These are phyloP conservation scores for Saccharomycopsis phalli DNA, from an alignment of 1,139 yeast genomes.

Conservation along the genomic window DNA sequence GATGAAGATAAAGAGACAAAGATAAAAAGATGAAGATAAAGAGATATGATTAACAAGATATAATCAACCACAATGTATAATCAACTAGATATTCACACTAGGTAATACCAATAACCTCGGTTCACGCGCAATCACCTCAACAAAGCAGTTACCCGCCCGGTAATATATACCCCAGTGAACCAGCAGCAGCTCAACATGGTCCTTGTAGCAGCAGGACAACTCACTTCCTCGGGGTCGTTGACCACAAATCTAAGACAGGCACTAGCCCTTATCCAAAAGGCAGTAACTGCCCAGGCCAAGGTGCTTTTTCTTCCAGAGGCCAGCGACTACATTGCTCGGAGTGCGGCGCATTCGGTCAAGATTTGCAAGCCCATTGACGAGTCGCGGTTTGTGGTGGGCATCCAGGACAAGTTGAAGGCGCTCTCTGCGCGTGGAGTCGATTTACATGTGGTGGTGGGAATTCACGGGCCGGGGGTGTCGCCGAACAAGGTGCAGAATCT, in stretches of 20 bases:
- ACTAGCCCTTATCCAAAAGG: conserved; percentile 48
- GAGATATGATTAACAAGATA: no score
- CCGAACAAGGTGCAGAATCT: conserved; percentile 53
- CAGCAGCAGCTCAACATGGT: conserved; percentile 38
- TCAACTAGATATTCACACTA: no score
- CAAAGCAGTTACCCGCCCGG: no score
- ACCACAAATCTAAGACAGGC: conserved; percentile 51
- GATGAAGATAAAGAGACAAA: no score
- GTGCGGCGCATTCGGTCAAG: conserved; percentile 53
- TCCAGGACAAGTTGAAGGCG: conserved; percentile 39
- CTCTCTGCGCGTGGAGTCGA: conserved; percentile 30
- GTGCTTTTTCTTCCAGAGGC: conserved; percentile 89
- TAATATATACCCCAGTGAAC: no score
- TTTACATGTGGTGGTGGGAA: conserved; percentile 55
- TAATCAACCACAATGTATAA: no score
- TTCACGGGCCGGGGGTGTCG: conserved; percentile 57
- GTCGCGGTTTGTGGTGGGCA: conserved; percentile 41
- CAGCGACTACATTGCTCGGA: conserved; percentile 71
- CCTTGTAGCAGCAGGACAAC: conserved; percentile 76
- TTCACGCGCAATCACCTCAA: no score
- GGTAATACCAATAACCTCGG: no score
- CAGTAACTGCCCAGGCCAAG: conserved; percentile 48
- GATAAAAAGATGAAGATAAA: no score
- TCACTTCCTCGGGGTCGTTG: conserved; percentile 65
- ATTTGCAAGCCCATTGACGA: conserved; percentile 45